Evolutionary conservation across 352 stramenopile genomes (phyloP), one percentile per base, ranked within the genome.

Genomic region (Globisporangium nunn): DNA sequence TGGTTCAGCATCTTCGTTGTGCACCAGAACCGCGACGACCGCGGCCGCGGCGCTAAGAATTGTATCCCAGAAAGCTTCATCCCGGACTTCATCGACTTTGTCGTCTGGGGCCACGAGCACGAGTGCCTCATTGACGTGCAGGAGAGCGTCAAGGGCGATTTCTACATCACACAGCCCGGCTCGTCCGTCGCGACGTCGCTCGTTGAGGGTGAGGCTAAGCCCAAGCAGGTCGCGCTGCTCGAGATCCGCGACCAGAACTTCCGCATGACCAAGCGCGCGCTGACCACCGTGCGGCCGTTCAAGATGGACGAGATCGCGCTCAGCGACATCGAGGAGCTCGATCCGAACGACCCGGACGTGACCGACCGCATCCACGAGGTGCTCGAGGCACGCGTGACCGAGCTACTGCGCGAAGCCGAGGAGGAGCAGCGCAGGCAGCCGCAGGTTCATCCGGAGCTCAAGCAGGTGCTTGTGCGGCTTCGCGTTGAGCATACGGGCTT

Each of bases 1-100:
- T 99, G 94, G 90, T 99, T 99, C 67, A 98, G 97, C 67, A 93
- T 99, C 35, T 99, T 99, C 69, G 87, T 98, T 5, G 78, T 99
- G 30, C 97, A 99, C 75, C 97, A 99, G 79, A 99, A 99, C 75
- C 85, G 97, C 55, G 94, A 98, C 68, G 78, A 97, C 41, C 88
- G 92, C 58, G 78, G 90, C 39, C 71, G 82, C 18, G 96, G 95
- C 31, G 70, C 64, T 28, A 99, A 99, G 74, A 99, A 99, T 63
- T 99, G 95, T 63, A 78, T 99, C 12, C 93, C 96, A 29, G 96
- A 99, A 74, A 92, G 81, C 55, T 96, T 99, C 77, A 99, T 99
- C 43, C 97, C 97, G 0, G 83, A 98, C 51, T 99, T 98, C 76
- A 99, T 99, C 65, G 95, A 99, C 66, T 85, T 99, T 48, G 95